Conservation (phyloP, 1,284 basidiomycete genomes). For the Rhodotorula sp. region DNA sequence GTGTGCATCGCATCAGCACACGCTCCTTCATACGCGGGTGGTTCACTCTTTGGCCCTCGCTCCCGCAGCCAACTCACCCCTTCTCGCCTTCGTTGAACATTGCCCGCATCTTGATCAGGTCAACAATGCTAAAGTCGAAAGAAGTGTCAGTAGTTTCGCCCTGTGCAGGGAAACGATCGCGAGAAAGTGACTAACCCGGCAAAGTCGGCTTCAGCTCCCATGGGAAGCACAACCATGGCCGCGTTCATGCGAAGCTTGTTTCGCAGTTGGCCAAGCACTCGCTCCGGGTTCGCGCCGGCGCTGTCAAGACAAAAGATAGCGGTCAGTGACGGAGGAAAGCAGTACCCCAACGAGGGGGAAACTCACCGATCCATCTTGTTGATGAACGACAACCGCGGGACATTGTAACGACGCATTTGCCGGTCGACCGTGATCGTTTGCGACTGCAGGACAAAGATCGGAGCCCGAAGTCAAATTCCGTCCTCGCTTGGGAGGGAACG, state of each 20-base stretch:
- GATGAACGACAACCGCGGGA: slow-evolving; percentile 93
- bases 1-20: neutral
- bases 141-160: too few species aligned
- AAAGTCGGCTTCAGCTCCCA: slow-evolving; percentile 85
- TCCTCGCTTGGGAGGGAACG: neutral
- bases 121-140: slow-evolving; percentile 63
- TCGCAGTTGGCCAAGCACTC: slow-evolving; percentile 88
- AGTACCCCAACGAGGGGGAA: too few species aligned
- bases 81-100: slow-evolving; percentile 94
- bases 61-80: slow-evolving; percentile 60
- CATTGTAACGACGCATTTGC: slow-evolving; percentile 95
- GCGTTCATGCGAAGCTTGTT: slow-evolving; percentile 87
- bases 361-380: slow-evolving; percentile 96
- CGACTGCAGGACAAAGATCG: slow-evolving; percentile 56
- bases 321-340: too few species aligned
- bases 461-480: too few species aligned
- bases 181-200: slow-evolving; percentile 62
- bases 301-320: slow-evolving; percentile 50
- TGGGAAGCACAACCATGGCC: slow-evolving; percentile 95
- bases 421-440: slow-evolving; percentile 99
- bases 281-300: slow-evolving; percentile 95
- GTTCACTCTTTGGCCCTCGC: too few species aligned
- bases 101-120: slow-evolving; percentile 91
- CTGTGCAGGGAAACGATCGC: too few species aligned
- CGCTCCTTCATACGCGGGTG: too few species aligned